Percentiles rank a stretch among this genome's conserved stretches.
Conservation (phyloP, 352 stramenopile species). For the Phytophthora tubulina region DNA sequence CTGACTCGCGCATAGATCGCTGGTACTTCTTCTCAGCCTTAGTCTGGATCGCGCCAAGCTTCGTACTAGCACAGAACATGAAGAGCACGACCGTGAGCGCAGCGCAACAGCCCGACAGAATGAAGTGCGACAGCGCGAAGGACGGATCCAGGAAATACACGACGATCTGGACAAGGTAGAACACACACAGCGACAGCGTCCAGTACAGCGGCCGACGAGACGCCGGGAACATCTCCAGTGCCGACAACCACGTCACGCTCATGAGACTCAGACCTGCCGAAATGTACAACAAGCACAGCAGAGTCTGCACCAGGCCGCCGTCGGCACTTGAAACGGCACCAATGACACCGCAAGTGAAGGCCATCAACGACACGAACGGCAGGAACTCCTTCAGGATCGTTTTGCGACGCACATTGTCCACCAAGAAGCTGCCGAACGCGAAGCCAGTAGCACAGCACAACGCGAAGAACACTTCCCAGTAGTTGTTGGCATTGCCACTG, state of each 20-base stretch:
- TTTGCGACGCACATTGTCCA: conserved; percentile 89
- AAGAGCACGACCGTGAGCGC: conserved; percentile 74
- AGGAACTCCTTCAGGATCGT: conserved; percentile 91
- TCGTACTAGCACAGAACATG: conserved; percentile 81
- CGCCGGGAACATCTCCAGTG: conserved; percentile 85
- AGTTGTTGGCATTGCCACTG: conserved; percentile 42
- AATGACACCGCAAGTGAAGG: conserved; percentile 68
- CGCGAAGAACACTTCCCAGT: conserved; percentile 67
- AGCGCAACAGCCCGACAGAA: conserved; percentile 55
- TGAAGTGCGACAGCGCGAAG: conserved; percentile 68
- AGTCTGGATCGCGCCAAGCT: conserved; percentile 84
- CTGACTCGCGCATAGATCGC: conserved; percentile 51
- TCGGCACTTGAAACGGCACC: conserved; percentile 48
- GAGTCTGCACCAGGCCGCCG: conserved; percentile 49
- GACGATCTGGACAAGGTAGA: conserved; percentile 60
- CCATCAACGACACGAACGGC: conserved; percentile 73
- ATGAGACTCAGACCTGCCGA: conserved; percentile 73
- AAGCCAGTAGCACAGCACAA: conserved; percentile 60
- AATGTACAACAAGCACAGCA: conserved; percentile 76
- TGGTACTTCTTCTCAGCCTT: conserved; percentile 87
- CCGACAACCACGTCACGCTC: conserved; percentile 77
- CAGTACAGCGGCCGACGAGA: conserved; percentile 74
- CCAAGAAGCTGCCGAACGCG: conserved; percentile 79
- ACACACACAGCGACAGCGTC: conserved; percentile 74
- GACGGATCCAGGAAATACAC: conserved; percentile 71